Base-by-base conservation (phyloP, 192 early-diverging fungal species). In the Gaertneriomyces sp. region DNA sequence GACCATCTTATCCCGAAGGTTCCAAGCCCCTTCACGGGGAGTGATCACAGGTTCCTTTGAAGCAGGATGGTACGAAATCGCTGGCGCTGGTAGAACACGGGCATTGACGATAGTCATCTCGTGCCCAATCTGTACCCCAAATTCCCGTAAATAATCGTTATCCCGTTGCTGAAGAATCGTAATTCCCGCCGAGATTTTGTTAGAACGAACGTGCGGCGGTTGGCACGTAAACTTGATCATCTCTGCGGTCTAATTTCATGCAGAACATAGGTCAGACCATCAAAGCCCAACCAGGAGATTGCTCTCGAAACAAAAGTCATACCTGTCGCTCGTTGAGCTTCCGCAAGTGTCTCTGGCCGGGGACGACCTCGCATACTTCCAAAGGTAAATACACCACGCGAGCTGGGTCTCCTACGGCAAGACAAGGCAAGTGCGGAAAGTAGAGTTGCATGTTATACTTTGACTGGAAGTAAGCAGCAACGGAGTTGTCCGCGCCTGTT, bases 141-240 rank as follows among this genome's bases (percentile, higher is more conserved):
- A 95, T 19, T 86, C 81, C n/a, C 80, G 53, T 14, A 95, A 66
- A 67, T 91, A 89, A 0, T 89, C 87, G 72, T 91, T 90, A 33
- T 79, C 79, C 14, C 79, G 74, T 83, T 91, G 57, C 68, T 83
- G 63, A 63, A 95, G 72, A 43, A 88, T 69, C 9, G 77, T 74
- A n/a, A 91, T 72, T 9, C 86, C 89, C 17, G 88, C 80, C n/a
- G 74, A 79, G 64, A 98, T 98, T 66, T 91, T 91, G 70, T 88
- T 83, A 59, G 85, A 83, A 57, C 94, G 90, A n/a, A 91, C 81
- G 53, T 84, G 79, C 0, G 95, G 95, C 40, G 79, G 81, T 73
- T 90, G 87, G 68, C 91, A 93, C 0, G 93, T 93, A 68, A 91
- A 93, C 40, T 86, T 91, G 68, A 98, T 95, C 94, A 98, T 96